These are phyloP conservation scores for Cryptococcus hybrid DNA, from an alignment of 1,284 basidiomycete genomes.

Conservation along the genomic window DNA sequence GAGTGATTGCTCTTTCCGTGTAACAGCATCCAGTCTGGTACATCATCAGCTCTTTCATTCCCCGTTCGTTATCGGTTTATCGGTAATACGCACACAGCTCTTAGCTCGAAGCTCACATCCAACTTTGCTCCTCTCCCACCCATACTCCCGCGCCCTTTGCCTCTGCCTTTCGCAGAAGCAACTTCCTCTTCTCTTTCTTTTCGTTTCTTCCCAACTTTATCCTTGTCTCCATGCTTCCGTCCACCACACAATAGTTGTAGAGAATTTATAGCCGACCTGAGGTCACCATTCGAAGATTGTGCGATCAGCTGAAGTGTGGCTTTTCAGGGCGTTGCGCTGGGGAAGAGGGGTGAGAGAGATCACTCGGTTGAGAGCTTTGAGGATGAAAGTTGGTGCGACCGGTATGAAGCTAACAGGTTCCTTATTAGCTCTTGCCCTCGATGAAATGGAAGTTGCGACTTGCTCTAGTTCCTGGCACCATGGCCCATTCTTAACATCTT, in stretches of 20 bases:
- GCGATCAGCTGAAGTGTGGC: constrained; percentile 72
- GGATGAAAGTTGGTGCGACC: constrained; percentile 80
- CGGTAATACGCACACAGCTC: constrained; percentile 43
- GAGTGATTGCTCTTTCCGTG: constrained; percentile 78
- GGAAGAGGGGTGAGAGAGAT: constrained; percentile 55
- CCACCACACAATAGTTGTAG: constrained; percentile 66
- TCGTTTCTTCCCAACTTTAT: constrained; percentile 12
- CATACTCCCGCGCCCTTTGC: constrained; percentile 34
- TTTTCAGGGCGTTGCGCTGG: constrained; percentile 53
- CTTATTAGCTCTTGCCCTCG: constrained; percentile 1
- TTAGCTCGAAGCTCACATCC: constrained; percentile 43
- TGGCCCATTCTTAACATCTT: constrained; percentile 65
- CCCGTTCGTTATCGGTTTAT: neutral
- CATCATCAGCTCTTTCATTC: neutral
- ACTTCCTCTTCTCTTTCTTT: constrained; percentile 8
- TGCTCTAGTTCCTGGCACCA: constrained; percentile 71
- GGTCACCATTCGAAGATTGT: constrained; percentile 80
- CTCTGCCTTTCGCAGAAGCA: constrained; percentile 24
- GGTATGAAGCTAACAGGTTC: constrained; percentile 71
- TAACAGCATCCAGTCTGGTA: constrained; percentile 63
- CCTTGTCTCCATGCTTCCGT: constrained; percentile 2
- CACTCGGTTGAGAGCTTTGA: constrained; percentile 70
- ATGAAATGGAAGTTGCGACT: constrained; percentile 24
- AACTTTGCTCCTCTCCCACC: constrained; percentile 46
- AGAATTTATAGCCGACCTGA: constrained; percentile 87